Percentiles rank a stretch among this genome's conserved stretches.
phyloP scores from a whole-genome alignment of 768 basidiomycete species.

The Artomyces pyxidatus region DNA sequence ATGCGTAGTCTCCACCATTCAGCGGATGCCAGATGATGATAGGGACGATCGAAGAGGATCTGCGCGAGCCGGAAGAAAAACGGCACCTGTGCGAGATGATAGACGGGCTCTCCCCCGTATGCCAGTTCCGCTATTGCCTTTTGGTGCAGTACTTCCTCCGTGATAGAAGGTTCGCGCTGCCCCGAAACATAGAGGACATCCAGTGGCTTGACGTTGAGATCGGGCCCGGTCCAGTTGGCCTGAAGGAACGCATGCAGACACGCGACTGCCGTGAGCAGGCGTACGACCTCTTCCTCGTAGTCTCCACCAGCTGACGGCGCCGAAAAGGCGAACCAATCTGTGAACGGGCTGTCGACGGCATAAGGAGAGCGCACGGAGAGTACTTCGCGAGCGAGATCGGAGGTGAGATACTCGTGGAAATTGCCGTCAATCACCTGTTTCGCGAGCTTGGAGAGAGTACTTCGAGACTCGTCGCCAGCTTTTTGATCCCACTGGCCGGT shows the following conservation, averaged over 20 bases:
- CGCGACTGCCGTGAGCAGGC: conserved; percentile 63
- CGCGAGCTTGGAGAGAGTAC: conserved; percentile 31
- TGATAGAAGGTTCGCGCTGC: conserved; percentile 21
- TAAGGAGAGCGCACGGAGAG: conserved; percentile 24
- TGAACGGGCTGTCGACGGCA: conserved; percentile 28
- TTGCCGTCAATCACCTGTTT: conserved; percentile 52
- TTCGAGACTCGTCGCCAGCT: conserved; percentile 25
- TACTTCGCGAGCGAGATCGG: conserved; percentile 26
- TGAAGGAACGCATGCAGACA: conserved; percentile 89
- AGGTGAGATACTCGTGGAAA: conserved; percentile 42
- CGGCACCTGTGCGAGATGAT: conserved; percentile 73
- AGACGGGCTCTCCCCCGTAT: conserved; percentile 87
- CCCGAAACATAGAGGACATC: conserved; percentile 29
- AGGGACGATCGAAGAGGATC: conserved; percentile 51
- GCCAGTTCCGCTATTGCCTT: conserved; percentile 72
- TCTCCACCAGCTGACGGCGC: conserved; percentile 24
- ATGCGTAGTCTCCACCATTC: conserved; percentile 84
- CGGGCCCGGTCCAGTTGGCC: conserved; percentile 93
- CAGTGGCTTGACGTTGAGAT: conserved; percentile 49
- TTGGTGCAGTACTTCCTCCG: conserved; percentile 46
- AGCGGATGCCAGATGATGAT: conserved; percentile 39
- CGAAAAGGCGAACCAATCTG: conserved; percentile 26
- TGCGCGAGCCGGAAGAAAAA: conserved; percentile 70
- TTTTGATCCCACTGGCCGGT: conserved; percentile 34
- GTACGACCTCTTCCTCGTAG: conserved; percentile 42